Conservation (phyloP, 768 basidiomycete species). For the Mycena haematopus region DNA sequence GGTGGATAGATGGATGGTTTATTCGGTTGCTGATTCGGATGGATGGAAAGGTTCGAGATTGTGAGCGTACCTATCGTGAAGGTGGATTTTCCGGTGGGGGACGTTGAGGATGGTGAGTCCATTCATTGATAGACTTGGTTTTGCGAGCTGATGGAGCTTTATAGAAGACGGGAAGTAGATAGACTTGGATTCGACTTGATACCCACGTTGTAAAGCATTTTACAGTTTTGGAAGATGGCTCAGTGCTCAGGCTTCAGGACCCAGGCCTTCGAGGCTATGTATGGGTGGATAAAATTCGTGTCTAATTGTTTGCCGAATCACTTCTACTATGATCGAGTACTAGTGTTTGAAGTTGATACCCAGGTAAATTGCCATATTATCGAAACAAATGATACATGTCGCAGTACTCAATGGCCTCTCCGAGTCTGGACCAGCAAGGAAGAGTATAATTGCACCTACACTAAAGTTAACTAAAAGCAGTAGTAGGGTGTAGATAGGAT, state of each 20-base stretch:
- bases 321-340: too few relatives aligned
- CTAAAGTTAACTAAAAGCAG: constrained; percentile 20
- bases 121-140: too few relatives aligned
- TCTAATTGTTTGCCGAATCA: too few relatives aligned
- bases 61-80: background rate
- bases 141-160: background rate
- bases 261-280: too few relatives aligned
- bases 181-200: background rate
- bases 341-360: too few relatives aligned
- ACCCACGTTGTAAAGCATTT: background rate
- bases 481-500: constrained; percentile 12
- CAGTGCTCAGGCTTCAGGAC: too few relatives aligned
- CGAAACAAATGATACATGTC: too few relatives aligned
- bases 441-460: constrained; percentile 23
- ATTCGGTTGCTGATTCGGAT: background rate
- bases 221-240: too few relatives aligned
- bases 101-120: background rate
- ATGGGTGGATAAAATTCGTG: too few relatives aligned
- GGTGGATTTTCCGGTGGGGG: background rate
- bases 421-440: background rate
- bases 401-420: too few relatives aligned
- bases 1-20: too few relatives aligned
- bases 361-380: too few relatives aligned
- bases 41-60: background rate
- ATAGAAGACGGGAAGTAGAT: background rate